Evolutionary conservation across 495 filamentous ascomycete species (phyloP), one percentile per base, ranked within the genome.

Genomic region (Baudoinia panamericana): DNA sequence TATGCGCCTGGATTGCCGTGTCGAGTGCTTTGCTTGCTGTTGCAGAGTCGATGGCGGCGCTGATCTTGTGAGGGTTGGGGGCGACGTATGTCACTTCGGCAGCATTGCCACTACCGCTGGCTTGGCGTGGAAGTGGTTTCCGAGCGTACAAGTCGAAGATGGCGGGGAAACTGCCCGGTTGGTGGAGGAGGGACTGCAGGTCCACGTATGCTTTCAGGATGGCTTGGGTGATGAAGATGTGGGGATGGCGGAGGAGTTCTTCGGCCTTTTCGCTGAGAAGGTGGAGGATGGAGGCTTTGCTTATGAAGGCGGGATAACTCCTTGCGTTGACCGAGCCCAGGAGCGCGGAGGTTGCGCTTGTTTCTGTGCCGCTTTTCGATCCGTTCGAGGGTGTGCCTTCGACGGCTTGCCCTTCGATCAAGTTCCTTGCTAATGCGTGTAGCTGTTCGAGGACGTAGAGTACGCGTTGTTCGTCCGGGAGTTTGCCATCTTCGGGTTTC

Each of bases 81-180:
- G 68, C 56, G 35, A 54, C 63, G 57, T 75, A 87, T 52, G 62
- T 63, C 25, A 80, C 62, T 17, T 64, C 61, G 52, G 76, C 65
- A 9, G 8, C 16, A 3, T 5, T 36, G 4, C 37, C 37, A n/a
- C 27, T 31, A 17, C 16, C 7, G 25, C 31, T 10, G 22, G 36
- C 13, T 10, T 3, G 15, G 39, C 71, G 62, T 8, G 84, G 84
- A 34, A 77, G 61, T 12, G 82, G 82, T 58, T 96, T 97, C 53
- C 69, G 70, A 37, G 84, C 85, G 51, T 84, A 96, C 24, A 96
- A 71, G 30, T 72, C 56, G 64, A 97, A 80, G 32, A 82, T 73
- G 30, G 77, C 69, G 2, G 90, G 84, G 55, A 95, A 70, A 23
- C 75, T 73, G 42, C 82, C 65, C 10, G 84, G 76, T 32, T 66